Base-by-base conservation (phyloP, 495 filamentous ascomycete genomes). In the Schizothecium vesticola region DNA sequence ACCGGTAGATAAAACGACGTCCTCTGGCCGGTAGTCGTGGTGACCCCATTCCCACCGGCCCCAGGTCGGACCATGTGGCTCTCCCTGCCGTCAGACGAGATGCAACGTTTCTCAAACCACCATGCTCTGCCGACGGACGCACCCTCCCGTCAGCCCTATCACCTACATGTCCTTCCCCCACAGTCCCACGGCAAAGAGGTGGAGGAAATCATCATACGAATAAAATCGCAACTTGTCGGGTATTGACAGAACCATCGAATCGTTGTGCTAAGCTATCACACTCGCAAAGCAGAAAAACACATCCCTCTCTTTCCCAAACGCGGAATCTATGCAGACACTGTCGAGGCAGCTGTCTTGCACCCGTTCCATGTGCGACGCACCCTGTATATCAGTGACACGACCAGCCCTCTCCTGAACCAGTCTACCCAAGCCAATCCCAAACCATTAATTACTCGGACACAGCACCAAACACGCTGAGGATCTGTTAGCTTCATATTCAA, bases 361-460 rank as follows among this genome's bases (percentile, higher is more conserved):
- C 43, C 43, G 43, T 19, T n/a, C 16, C 43, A 19, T 51, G 43
- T 51, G 43, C 43, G 43, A 51, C 43, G 43, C 43, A 51, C 43
- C 43, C 43, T 51, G 43, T 51, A n/a, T 51, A 51, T 51, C 43
- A 51, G 43, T 51, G 43, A 51, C 43, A 51, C 43, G 43, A 51
- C 43, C 43, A n/a, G 43, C 43, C 43, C 43, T 51, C 43, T n/a
- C 43, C 16, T n/a, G 43, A 51, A 51, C 43, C 43, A 51, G 43
- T 51, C 43, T 51, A 51, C 43, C 43, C 43, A 51, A 51, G 43
- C 43, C 43, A 13, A 60, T 65, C 36, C 64, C 59, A 67, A 67
- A 67, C 59, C 65, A 67, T 61, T 62, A 26, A 23, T 66, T 67
- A 67, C 65, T 67, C 65, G 26, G 23, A 43, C 13, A 67, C 63